Percentiles rank a stretch among this genome's conserved stretches.
phyloP scores from a whole-genome alignment of 2,329 filamentous ascomycete genomes.

The Apiospora marii region DNA sequence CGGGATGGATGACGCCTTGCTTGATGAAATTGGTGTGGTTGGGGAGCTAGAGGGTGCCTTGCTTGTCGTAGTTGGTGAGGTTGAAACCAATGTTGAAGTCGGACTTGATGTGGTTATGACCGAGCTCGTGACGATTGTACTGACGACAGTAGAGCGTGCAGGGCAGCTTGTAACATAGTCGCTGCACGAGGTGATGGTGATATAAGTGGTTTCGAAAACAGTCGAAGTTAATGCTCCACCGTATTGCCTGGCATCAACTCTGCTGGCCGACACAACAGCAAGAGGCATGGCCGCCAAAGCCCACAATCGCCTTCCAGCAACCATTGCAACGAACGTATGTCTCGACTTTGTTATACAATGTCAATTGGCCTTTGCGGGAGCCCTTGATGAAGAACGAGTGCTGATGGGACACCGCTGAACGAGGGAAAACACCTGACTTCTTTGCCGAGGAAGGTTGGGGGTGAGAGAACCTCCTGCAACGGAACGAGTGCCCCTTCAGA shows the following conservation, averaged over 20 bases:
- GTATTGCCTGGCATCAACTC: conserved; percentile 15
- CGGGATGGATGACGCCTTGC: conserved; percentile 25
- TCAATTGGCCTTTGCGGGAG: background rate
- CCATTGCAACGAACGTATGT: conserved; percentile 17
- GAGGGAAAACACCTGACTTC: conserved; percentile 5
- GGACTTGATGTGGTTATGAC: background rate
- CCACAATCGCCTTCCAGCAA: conserved; percentile 30
- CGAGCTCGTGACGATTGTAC: background rate
- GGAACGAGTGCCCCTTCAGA: conserved; percentile 19
- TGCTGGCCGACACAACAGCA: conserved; percentile 29
- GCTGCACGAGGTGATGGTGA: background rate
- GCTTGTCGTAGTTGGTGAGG: conserved; percentile 14
- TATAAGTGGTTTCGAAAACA: background rate
- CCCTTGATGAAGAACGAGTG: background rate
- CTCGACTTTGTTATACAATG: background rate
- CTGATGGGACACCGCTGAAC: conserved; percentile 3
- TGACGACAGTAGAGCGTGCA: background rate
- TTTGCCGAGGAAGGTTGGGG: background rate
- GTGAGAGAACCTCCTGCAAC: conserved; percentile 17
- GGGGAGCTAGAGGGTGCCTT: conserved; percentile 25
- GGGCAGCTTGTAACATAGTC: background rate
- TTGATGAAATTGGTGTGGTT: background rate
- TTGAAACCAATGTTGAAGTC: background rate
- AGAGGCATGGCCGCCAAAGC: conserved; percentile 35
- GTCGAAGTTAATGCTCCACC: background rate